Base-by-base conservation (phyloP, 83 land plant species). In the Thuja plicata region DNA sequence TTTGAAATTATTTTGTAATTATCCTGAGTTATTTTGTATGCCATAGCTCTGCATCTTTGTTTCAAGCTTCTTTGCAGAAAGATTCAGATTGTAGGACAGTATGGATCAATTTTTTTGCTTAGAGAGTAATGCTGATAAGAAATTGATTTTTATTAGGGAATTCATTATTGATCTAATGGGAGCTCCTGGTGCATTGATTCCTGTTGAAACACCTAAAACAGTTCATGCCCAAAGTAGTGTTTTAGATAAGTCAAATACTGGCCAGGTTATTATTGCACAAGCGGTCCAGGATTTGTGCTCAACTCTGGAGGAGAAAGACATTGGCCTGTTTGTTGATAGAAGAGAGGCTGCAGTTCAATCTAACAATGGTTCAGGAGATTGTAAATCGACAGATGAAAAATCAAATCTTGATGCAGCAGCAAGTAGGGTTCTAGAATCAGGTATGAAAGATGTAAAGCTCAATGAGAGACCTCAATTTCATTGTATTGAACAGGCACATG, bases 121-220 rank as follows among this genome's bases (percentile, higher is more conserved):
- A 19, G 86, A 45, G 38, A 54, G 24, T 45, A 10, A 73, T 76
- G 82, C 87, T 88, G 27, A 89, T 66, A 43, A 70, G 40, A 8
- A 19, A 78, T 86, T 88, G 85, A 85, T 52, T 87, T 55, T 41
- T 66, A 83, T 87, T 96, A 96, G 98, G 86, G 98, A 96, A 89
- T 95, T 89, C 71, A 96, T 96, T 74, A 91, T 96, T 87, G 98
- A 96, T 92, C 93, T 96, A 5, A 96, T 96, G 98, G 98, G 98
- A 85, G 98, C 97, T 91, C 98, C 98, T 3, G 98, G 98, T 11
- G 43, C 96, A 1, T 76, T 96, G 38, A 96, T 97, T 92, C 99
- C 99, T 76, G 87, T 95, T 84, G 99, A 97, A 76, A 89, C 90
- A 76, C 92, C 98, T 57, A 90, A 90, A 71, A 52, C 60, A 85